Percentiles rank a stretch among this genome's conserved stretches.
These are phyloP conservation scores for Fusarium globosum DNA, from an alignment of 2,329 filamentous ascomycete species.

Conservation along the genomic window DNA sequence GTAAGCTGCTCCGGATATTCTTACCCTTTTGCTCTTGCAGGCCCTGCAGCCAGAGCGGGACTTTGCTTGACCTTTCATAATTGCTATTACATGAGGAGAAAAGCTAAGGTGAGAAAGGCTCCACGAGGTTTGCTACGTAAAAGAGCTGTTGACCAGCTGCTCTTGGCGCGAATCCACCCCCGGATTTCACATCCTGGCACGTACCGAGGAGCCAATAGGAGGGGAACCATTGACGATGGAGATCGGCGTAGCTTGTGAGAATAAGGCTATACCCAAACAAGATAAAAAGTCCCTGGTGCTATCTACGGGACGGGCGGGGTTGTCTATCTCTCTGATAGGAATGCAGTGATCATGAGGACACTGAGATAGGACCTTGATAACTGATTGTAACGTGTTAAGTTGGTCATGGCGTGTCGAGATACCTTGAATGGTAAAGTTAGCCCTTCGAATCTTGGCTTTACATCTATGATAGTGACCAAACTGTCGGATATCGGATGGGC, in stretches of 20 bases:
- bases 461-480: background rate
- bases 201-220: slow-evolving; percentile 20
- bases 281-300: slow-evolving; percentile 30
- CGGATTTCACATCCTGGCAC: slow-evolving; percentile 15
- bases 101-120: background rate
- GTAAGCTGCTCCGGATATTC: background rate
- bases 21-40: slow-evolving; percentile 27
- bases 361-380: background rate
- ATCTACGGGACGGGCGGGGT: slow-evolving; percentile 16
- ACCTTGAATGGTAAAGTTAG: slow-evolving; percentile 4
- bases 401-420: background rate
- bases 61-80: slow-evolving; percentile 28
- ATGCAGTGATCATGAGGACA: slow-evolving; percentile 12
- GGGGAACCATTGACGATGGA: background rate
- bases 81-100: background rate
- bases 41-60: slow-evolving; percentile 26
- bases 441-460: background rate
- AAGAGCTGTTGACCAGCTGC: background rate
- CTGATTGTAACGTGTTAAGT: background rate
- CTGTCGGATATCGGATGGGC: background rate
- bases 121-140: slow-evolving; percentile 5
- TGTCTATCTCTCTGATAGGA: slow-evolving; percentile 4
- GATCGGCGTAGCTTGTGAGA: background rate
- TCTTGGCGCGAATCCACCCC: slow-evolving; percentile 7
- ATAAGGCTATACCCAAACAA: slow-evolving; percentile 25